Evolutionary conservation across 805 yeast species (phyloP).

Genomic region (Blastobotrys mokoenaii): DNA sequence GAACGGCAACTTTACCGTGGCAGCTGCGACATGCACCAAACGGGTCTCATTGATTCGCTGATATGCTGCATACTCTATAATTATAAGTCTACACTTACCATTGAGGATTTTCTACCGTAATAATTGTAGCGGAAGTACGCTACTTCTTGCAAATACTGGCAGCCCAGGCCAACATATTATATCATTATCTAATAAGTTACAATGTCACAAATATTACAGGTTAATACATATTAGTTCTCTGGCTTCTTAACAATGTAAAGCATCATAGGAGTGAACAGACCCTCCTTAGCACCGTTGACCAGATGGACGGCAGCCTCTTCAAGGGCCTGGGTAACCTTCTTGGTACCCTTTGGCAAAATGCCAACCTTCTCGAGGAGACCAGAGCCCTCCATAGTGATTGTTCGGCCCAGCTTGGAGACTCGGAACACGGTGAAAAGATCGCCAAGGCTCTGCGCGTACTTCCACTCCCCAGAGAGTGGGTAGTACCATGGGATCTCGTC

Average conservation of each 20-base stretch:
- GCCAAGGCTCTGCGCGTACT: constrained; percentile 65
- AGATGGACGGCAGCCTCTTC: constrained; percentile 96
- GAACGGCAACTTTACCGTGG: too few species aligned
- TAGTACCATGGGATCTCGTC: constrained; percentile 96
- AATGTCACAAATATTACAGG: not conserved
- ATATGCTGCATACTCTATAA: too few species aligned
- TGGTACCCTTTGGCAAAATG: constrained; percentile 87
- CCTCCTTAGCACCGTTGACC: constrained; percentile 85
- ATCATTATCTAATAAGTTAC: not conserved
- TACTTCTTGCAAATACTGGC: too few species aligned
- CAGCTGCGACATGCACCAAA: too few species aligned
- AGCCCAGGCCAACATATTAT: too few species aligned
- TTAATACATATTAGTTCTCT: constrained; percentile 10
- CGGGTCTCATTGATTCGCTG: too few species aligned
- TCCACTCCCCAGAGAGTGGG: constrained; percentile 92
- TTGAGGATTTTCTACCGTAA: too few species aligned
- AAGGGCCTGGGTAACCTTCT: constrained; percentile 81
- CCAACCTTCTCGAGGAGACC: constrained; percentile 78
- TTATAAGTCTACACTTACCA: too few species aligned
- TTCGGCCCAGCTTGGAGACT: constrained; percentile 82
- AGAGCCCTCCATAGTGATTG: constrained; percentile 70
- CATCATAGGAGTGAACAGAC: constrained; percentile 97
- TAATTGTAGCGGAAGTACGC: too few species aligned
- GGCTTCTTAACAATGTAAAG: constrained; percentile 86
- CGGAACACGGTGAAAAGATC: constrained; percentile 82